Base-by-base conservation (phyloP, 1,284 basidiomycete genomes). In the Microbotryum saponariae region DNA sequence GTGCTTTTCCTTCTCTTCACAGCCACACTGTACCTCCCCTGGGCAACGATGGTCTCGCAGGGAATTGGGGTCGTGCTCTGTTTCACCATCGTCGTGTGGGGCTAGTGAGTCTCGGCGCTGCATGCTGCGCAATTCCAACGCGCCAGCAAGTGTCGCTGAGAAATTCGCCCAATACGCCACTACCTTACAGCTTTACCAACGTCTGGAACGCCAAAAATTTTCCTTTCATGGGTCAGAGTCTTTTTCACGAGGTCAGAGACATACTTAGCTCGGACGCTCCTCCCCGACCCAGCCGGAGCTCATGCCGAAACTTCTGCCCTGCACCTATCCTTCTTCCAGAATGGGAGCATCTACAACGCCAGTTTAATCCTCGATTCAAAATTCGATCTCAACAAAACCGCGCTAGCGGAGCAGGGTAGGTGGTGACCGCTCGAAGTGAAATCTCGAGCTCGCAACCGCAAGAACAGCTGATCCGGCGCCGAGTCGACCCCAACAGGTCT, bases 351-450 rank as follows among this genome's bases (percentile, higher is more conserved):
- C 37, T 42, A 42, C 37, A 18, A 42, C 5, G 37, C 37, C 16
- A 73, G 71, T 20, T 74, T 75, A 1, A 42, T 42, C 37, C 37
- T 42, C 14, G 37, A 42, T 18, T 16, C 37, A 14, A 42, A 42
- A 9, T 42, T 42, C 16, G 37, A 42, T 18, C 37, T 42, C 37
- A 42, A 42, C 37, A 18, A 18, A 10, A 42, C 37, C 37, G 37
- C 37, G 37, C 37, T 42, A 4, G 37, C 16, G 3, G 37, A 42
- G 16, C 37, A 42, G 16, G 37, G 83, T 5, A 78, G 83, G 7
- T 82, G 83, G 1, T 76, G 67, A 80, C 81, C 2, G 78, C 82
- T 80, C 14, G 82, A 81, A 62, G 77, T 77, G 1, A 72, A 72
- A 82, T 57, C 80, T 79, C 6, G 78, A 80, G 61, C 74, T 82